A percentile compares a stretch with the other conserved stretches of the same genome.
Evolutionary conservation across 805 yeast species (phyloP).

Genomic region (Ogataea glucozyma): DNA sequence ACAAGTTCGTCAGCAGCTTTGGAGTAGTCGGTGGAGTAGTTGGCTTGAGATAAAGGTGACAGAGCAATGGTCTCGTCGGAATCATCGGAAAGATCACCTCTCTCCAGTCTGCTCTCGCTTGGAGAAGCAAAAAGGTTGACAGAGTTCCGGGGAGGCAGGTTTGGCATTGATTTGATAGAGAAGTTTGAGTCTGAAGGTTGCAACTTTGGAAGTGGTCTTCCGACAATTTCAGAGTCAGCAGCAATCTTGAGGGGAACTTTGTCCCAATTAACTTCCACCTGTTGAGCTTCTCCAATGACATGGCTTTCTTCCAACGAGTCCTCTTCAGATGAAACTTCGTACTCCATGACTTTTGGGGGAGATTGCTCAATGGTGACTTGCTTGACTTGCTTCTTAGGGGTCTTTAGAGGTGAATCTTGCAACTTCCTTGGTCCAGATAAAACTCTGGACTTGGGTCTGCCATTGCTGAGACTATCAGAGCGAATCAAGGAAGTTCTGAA

Average conservation of each 20-base stretch:
- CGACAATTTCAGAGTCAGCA: slow-evolving; percentile 7
- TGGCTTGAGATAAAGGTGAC: slow-evolving; percentile 23
- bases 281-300: slow-evolving; percentile 17
- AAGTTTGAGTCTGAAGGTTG: slow-evolving; percentile 36
- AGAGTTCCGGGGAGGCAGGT: slow-evolving; percentile 25
- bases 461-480: slow-evolving; percentile 24
- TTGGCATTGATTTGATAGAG: slow-evolving; percentile 37
- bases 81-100: slow-evolving; percentile 28
- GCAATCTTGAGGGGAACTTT: slow-evolving; percentile 22
- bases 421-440: slow-evolving; percentile 33
- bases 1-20: slow-evolving; percentile 31
- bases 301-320: slow-evolving; percentile 11
- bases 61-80: slow-evolving; percentile 32
- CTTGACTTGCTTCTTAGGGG: slow-evolving; percentile 40
- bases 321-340: slow-evolving; percentile 30
- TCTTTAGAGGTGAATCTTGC: slow-evolving; percentile 24
- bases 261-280: slow-evolving; percentile 31
- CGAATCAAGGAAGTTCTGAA: slow-evolving; percentile 17
- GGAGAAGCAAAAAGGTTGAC: slow-evolving; percentile 22
- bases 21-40: slow-evolving; percentile 11
- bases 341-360: slow-evolving; percentile 41
- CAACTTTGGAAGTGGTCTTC: slow-evolving; percentile 40
- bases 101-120: slow-evolving; percentile 20
- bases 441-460: slow-evolving; percentile 22
- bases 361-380: slow-evolving; percentile 41